A percentile compares a stretch with the other conserved stretches of the same genome.
phyloP scores from a whole-genome alignment of 164 flowering plant genomes.

The Piper longum region DNA sequence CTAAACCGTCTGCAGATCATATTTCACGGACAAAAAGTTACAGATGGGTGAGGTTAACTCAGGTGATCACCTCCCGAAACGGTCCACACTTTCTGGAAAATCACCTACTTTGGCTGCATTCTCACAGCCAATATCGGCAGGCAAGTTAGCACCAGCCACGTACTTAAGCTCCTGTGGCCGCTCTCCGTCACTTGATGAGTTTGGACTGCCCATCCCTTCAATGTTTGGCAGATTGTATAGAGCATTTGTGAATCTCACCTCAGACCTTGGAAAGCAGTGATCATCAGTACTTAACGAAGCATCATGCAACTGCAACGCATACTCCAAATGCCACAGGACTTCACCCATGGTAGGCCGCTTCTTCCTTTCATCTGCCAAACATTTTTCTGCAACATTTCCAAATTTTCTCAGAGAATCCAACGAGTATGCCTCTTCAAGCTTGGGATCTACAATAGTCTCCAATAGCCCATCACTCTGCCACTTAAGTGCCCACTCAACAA shows the following conservation, averaged over 20 bases:
- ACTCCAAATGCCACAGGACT: constrained; percentile 60
- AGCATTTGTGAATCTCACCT: constrained; percentile 8
- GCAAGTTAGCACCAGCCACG: neutral
- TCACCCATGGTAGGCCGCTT: constrained; percentile 64
- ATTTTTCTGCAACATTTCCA: constrained; percentile 60
- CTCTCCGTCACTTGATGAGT: constrained; percentile 1
- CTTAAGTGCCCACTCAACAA: constrained; percentile 59
- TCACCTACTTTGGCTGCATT: too few relatives aligned
- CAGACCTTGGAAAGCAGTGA: constrained; percentile 20
- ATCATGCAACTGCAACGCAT: constrained; percentile 51
- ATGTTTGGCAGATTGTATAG: constrained; percentile 3
- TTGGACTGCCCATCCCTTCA: constrained; percentile 10
- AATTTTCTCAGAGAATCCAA: constrained; percentile 42
- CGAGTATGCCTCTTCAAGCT: constrained; percentile 23
- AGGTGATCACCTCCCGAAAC: too few relatives aligned
- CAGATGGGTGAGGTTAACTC: too few relatives aligned
- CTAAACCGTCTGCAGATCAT: too few relatives aligned
- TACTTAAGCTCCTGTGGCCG: neutral
- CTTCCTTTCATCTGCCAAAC: constrained; percentile 52
- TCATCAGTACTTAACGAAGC: constrained; percentile 19
- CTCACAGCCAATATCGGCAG: neutral
- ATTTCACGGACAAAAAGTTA: too few relatives aligned
- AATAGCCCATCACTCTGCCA: constrained; percentile 44
- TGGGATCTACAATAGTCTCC: constrained; percentile 39
- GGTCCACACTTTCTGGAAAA: too few relatives aligned